Evolutionary conservation across 1,139 yeast species (phyloP).

Genomic region (Wickerhamomyces sp.): DNA sequence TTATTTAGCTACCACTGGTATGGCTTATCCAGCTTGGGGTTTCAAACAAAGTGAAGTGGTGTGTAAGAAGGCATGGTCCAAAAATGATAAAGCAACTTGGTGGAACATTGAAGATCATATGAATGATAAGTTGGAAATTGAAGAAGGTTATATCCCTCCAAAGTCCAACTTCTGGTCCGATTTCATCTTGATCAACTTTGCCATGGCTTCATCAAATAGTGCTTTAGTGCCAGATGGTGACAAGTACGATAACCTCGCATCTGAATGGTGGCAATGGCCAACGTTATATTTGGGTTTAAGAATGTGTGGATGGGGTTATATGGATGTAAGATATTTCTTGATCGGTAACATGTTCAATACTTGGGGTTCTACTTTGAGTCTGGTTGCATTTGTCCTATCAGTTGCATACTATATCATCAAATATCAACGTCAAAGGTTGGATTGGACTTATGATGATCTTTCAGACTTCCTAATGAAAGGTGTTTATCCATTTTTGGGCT

Average conservation of each 20-base stretch:
- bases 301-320: conserved; percentile 61
- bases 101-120: conserved; percentile 75
- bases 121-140: conserved; percentile 39
- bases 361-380: conserved; percentile 46
- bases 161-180: conserved; percentile 67
- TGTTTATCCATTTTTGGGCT: conserved; percentile 59
- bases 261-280: conserved; percentile 86
- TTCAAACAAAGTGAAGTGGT: conserved; percentile 77
- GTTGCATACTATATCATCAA: conserved; percentile 38
- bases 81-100: conserved; percentile 65
- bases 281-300: conserved; percentile 55
- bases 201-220: conserved; percentile 76
- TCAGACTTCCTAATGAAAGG: conserved; percentile 46
- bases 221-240: conserved; percentile 73
- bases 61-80: conserved; percentile 48
- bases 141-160: conserved; percentile 52
- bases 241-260: conserved; percentile 58
- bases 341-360: conserved; percentile 66
- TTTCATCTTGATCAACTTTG: conserved; percentile 61
- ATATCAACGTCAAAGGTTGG: conserved; percentile 58
- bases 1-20: conserved; percentile 69
- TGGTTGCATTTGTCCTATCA: conserved; percentile 30
- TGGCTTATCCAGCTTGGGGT: conserved; percentile 75
- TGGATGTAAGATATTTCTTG: conserved; percentile 49
- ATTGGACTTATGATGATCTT: conserved; percentile 23